Base-by-base conservation (phyloP, 148 eudicot species). In the Arbutus unedo region DNA sequence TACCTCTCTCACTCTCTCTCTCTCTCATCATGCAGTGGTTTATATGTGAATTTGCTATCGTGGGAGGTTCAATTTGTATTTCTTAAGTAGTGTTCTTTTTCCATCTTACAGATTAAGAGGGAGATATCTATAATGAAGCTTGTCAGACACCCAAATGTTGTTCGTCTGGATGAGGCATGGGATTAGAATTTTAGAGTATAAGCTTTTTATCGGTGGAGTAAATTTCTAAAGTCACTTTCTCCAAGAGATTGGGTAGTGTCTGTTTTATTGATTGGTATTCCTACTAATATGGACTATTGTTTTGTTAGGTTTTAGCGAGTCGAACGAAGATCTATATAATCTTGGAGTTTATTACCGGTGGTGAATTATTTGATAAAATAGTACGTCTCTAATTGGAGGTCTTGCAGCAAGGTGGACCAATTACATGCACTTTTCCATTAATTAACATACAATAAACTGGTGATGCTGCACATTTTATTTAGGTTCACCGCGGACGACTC, bases 91-190 rank as follows among this genome's bases (percentile, higher is more conserved):
- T 80, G 19, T 59, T 59, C 66, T 8, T 80, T 41, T 18, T 2
- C 71, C 45, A 25, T 85, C 79, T 75, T 91, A 90, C 94, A 96
- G 99, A 94, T 96, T 76, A 96, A 96, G 85, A 87, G 93, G 88
- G 99, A 96, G 91, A 96, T 96, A 84, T 90, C 93, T 53, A 96
- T 96, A 84, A 91, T 96, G 99, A 96, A 96, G 88, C 89, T 92
- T 82, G 99, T 96, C 75, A 89, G 99, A 83, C 98, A 94, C 89
- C 99, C 96, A 18, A 86, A 92, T 84, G 97, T 96, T 86, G 99
- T 96, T 85, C 98, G 98, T 82, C 85, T 96, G 83, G 89, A 94
- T 64, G 99, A 96, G 98, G 98, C 87, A 84, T 70, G 88, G 75
- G 80, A 82, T 81, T 80, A 56, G 50, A 56, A 79, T n/a, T 9